Conservation (phyloP, 208 protist genomes). For the Borovskyia barvae region DNA sequence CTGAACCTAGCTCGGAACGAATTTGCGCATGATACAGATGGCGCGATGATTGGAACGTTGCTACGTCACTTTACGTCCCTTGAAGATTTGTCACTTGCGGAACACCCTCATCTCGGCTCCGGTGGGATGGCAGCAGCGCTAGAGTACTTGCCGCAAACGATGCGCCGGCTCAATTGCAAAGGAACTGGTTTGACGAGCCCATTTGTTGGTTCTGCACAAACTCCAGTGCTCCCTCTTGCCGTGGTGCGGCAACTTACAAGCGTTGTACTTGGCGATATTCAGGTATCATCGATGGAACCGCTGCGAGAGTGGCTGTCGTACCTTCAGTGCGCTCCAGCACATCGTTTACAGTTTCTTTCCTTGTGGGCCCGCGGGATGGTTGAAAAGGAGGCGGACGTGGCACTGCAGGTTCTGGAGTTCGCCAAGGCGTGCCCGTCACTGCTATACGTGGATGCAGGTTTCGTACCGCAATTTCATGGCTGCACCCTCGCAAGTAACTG, state of each 20-base stretch:
- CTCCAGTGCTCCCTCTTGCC: conserved; percentile 23
- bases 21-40: conserved; percentile 32
- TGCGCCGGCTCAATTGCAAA: conserved; percentile 42
- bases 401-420: conserved; percentile 24
- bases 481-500: conserved; percentile 25
- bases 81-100: conserved; percentile 55
- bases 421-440: conserved; percentile 32
- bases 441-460: conserved; percentile 61
- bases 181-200: conserved; percentile 32
- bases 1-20: conserved; percentile 65
- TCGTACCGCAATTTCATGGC: conserved; percentile 55
- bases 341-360: conserved; percentile 38
- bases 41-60: conserved; percentile 30
- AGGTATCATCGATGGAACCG: conserved; percentile 19
- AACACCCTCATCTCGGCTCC: conserved; percentile 41
- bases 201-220: conserved; percentile 9
- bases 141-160: conserved; percentile 13
- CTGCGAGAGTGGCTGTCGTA: conserved; percentile 27
- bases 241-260: conserved; percentile 35
- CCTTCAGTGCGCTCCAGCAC: conserved; percentile 12
- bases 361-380: conserved; percentile 64
- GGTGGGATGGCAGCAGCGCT: conserved; percentile 30
- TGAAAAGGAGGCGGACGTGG: conserved; percentile 31
- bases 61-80: conserved; percentile 43
- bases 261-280: conserved; percentile 52